A percentile compares a stretch with the other conserved stretches of the same genome.
Conservation (phyloP, 23 red algal species). For the Gracilariopsis chorda region DNA sequence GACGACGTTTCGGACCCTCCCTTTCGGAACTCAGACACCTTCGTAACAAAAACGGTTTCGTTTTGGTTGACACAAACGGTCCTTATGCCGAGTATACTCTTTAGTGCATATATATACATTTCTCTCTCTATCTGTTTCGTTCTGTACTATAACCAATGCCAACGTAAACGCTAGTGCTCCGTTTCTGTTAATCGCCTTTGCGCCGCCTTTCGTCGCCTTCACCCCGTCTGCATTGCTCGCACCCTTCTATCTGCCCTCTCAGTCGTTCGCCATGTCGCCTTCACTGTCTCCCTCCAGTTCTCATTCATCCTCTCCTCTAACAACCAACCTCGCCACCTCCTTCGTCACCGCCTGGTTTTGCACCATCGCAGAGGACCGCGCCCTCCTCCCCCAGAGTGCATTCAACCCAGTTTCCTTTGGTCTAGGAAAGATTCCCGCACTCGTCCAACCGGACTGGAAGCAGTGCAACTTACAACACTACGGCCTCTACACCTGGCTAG, state of each 20-base stretch:
- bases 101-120: neutral
- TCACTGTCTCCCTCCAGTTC: neutral
- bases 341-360: conserved; percentile 15
- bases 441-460: neutral
- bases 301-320: neutral
- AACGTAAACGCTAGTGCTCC: too few species aligned
- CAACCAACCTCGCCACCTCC: neutral
- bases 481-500: neutral
- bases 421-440: neutral
- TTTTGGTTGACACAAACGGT: conserved; percentile 13
- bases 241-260: too few species aligned
- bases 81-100: conserved; percentile 1
- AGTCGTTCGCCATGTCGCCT: too few species aligned
- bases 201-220: too few species aligned
- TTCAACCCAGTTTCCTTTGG: neutral
- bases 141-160: too few species aligned
- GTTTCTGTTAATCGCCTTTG: too few species aligned
- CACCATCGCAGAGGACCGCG: neutral
- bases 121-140: neutral
- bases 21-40: neutral
- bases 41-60: neutral
- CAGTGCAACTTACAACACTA: conserved; percentile 8
- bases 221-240: too few species aligned
- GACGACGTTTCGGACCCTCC: neutral
- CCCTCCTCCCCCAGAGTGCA: neutral